Base-by-base conservation (phyloP, 169 alveolate species). In the Plasmodium knowlesi region DNA sequence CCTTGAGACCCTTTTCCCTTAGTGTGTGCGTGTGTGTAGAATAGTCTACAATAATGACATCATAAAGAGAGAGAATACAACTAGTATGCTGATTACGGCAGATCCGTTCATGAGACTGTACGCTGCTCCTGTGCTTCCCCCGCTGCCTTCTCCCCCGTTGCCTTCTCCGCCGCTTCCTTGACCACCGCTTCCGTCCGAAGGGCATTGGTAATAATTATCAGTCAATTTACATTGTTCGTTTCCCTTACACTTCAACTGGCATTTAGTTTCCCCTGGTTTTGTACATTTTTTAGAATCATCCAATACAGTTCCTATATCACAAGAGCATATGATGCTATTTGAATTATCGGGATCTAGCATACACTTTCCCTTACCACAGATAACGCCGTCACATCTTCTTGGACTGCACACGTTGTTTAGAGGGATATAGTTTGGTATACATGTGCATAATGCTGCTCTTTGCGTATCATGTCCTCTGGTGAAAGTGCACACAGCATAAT, bases 361-460 rank as follows among this genome's bases (percentile, higher is more conserved):
- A 25, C 93, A 85, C 41, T 85, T 85, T 85, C 93, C 93, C 22
- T 50, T 1, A 0, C 37, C 81, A 85, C 93, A 85, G 5, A 28
- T 61, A 22, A 16, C 9, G 16, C 61, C 28, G 14, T 19, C 6
- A 73, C 93, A 85, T 46, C 1, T 39, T 0, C 0, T 0, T 74
- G 85, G 83, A 32, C 32, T n/a, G 61, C 93, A 85, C 67, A 5
- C 14, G 3, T 22, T 41, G 5, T 32, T n/a, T 14, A 14, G 0
- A 34, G 5, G 0, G 19, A 28, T 16, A 61, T 73, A 74, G 3
- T 30, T 57, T 50, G 4, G 25, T 16, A 3, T 32, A 25, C 93
- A 85, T 1, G 5, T 6, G 54, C 93, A 85, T 6, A 0, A 1
- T n/a, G 41, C 2, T 30, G 22, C 67, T 12, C 25, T 84, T 84